A percentile compares a stretch with the other conserved stretches of the same genome.
Evolutionary conservation across 1,139 yeast genomes (phyloP).

Genomic region (Debaryomyces subglobosus): DNA sequence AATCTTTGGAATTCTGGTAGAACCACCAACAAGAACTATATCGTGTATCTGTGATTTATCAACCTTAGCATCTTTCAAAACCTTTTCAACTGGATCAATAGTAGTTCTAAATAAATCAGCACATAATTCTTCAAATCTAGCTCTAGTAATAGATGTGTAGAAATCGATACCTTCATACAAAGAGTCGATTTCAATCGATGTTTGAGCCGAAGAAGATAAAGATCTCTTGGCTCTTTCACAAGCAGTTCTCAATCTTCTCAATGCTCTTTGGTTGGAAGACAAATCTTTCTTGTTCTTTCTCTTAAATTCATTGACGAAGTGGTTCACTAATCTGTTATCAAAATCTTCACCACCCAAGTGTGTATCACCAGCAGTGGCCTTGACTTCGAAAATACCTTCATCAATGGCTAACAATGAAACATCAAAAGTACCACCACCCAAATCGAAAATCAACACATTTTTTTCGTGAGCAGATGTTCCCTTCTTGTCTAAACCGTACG

Average conservation of each 20-base stretch:
- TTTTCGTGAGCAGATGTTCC: conserved; percentile 63
- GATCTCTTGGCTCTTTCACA: conserved; percentile 47
- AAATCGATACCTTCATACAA: conserved; percentile 43
- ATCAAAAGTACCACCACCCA: conserved; percentile 99
- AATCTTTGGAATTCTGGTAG: conserved; percentile 46
- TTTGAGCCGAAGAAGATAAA: conserved; percentile 42
- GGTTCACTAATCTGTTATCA: conserved; percentile 41
- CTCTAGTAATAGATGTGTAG: conserved; percentile 44
- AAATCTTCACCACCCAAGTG: conserved; percentile 93
- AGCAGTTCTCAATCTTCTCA: conserved; percentile 46
- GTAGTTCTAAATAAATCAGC: conserved; percentile 43
- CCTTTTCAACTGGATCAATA: conserved; percentile 44
- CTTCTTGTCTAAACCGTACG: conserved; percentile 71
- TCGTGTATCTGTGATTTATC: conserved; percentile 42
- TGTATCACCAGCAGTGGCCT: conserved; percentile 98
- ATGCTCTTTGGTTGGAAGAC: conserved; percentile 41
- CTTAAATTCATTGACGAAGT: conserved; percentile 41
- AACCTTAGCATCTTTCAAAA: conserved; percentile 42
- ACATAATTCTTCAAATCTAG: conserved; percentile 45
- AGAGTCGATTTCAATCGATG: conserved; percentile 43
- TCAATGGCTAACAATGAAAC: conserved; percentile 90
- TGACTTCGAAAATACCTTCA: conserved; percentile 95
- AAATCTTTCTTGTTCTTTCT: conserved; percentile 44
- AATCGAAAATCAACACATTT: conserved; percentile 88
- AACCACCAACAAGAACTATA: conserved; percentile 46